These are phyloP conservation scores for Amanita inopinata DNA, from an alignment of 768 basidiomycete genomes.

Conservation along the genomic window DNA sequence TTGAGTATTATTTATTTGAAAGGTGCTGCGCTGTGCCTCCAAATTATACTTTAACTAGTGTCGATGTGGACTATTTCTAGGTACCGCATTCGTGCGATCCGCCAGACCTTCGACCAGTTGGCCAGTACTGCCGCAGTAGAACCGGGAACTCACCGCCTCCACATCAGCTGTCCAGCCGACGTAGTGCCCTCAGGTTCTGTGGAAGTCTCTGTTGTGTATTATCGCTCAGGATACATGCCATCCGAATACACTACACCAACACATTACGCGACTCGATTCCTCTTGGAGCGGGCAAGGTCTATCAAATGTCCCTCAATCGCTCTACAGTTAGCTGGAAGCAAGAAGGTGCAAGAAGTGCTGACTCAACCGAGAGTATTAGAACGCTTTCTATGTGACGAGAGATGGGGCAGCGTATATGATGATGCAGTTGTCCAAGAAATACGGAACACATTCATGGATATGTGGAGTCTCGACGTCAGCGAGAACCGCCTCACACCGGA, in stretches of 20 bases:
- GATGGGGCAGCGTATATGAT: slow-evolving; percentile 26
- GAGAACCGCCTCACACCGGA: slow-evolving; percentile 26
- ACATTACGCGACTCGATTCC: slow-evolving; percentile 65
- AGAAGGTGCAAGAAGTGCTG: slow-evolving; percentile 91
- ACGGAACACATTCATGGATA: slow-evolving; percentile 73
- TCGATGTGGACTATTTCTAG: slow-evolving; percentile 25
- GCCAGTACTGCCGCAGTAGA: slow-evolving; percentile 46
- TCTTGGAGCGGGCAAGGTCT: slow-evolving; percentile 72
- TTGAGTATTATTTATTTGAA: slow-evolving; percentile 82
- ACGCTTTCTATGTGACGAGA: slow-evolving; percentile 45
- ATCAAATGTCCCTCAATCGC: slow-evolving; percentile 91
- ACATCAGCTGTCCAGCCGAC: slow-evolving; percentile 26
- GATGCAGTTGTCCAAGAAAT: slow-evolving; percentile 40
- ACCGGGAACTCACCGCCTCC: slow-evolving; percentile 32
- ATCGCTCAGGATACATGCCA: slow-evolving; percentile 83
- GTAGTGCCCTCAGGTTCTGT: slow-evolving; percentile 23
- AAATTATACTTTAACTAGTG: not conserved
- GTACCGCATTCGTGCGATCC: slow-evolving; percentile 62
- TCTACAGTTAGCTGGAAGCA: slow-evolving; percentile 90
- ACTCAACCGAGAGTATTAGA: slow-evolving; percentile 66
- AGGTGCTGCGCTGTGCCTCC: slow-evolving; percentile 33
- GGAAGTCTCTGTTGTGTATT: slow-evolving; percentile 87
- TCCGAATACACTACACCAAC: slow-evolving; percentile 59
- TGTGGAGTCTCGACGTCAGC: slow-evolving; percentile 73
- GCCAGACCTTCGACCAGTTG: slow-evolving; percentile 71